Evolutionary conservation across 768 basidiomycete genomes (phyloP), one percentile per base, ranked within the genome.

Genomic region (Boletus patriciae): DNA sequence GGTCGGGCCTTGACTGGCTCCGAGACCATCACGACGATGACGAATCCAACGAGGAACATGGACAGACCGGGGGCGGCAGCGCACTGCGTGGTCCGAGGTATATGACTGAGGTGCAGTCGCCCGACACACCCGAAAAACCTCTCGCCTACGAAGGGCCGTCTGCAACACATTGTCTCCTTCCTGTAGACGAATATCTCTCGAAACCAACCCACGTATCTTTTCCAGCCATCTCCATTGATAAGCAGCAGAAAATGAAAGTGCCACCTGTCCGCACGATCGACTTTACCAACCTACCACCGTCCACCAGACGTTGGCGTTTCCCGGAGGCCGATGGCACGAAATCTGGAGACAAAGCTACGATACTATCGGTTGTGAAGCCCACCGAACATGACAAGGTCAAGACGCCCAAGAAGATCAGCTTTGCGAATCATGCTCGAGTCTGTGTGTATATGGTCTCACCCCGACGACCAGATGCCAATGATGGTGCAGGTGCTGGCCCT

Each of bases 351-450:
- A 23, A 45, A 1, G 18, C n/a, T 21, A 51, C 16, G 45, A 23
- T 27, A 10, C 27, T 59, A 11, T 59, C 66, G 15, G 38, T 50
- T 25, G 55, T 58, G 38, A 61, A 51, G 47, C 0, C 31, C 13
- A 33, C 55, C 16, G 48, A 58, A 10, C 5, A 56, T n/a, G n/a
- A n/a, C 56, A 62, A 58, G 44, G 37, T 54, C 46, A 69, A 62
- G 60, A 58, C 62, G 9, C 67, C 58, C 16, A 71, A 62, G 46
- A 70, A 66, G 50, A 69, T 66, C 34, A 65, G 53, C 42, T 65
- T 69, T 46, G 62, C 66, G 31, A 29, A 69, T 27, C 65, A 57
- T 15, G 68, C 68, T 29, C 62, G 46, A 11, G 54, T 70, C 45
- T 34, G 59, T 7, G 59, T 69, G 12, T 70, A 64, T 19, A 25